A percentile compares a stretch with the other conserved stretches of the same genome.
These are phyloP conservation scores for Cryptococcus sp. DNA, from an alignment of 1,284 basidiomycete genomes.

Conservation along the genomic window DNA sequence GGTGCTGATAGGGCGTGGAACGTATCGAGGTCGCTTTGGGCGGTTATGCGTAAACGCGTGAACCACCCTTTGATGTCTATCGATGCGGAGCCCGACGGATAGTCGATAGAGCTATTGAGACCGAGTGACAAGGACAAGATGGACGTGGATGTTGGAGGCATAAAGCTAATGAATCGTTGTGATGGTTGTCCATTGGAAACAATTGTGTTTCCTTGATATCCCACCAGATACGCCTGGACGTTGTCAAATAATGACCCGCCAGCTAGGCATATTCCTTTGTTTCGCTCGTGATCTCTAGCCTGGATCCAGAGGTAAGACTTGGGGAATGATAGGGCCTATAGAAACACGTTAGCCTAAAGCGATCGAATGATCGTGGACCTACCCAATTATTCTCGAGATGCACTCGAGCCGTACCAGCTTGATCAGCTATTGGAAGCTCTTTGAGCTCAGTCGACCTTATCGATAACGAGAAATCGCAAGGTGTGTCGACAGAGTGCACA, in stretches of 20 bases:
- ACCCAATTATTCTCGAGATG: constrained; percentile 40
- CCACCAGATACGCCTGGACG: constrained; percentile 30
- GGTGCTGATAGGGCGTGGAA: constrained; percentile 31
- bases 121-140: constrained; percentile 28
- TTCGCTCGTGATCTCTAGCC: constrained; percentile 18
- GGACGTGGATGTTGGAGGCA: constrained; percentile 24
- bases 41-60: constrained; percentile 18
- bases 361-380: too few relatives aligned
- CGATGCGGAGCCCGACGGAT: constrained; percentile 7
- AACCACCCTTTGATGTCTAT: constrained; percentile 33
- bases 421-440: neutral
- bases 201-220: constrained; percentile 17
- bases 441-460: too few relatives aligned
- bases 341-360: too few relatives aligned
- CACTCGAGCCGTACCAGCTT: constrained; percentile 16
- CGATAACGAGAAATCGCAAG: constrained; percentile 13
- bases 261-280: constrained; percentile 23
- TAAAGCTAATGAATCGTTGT: constrained; percentile 11
- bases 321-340: constrained; percentile 22
- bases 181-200: neutral
- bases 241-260: constrained; percentile 27
- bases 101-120: constrained; percentile 18
- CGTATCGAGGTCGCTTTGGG: constrained; percentile 14
- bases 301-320: constrained; percentile 34
- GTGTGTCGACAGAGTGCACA: constrained; percentile 28